These are phyloP conservation scores for Fremontodendron californicum DNA, from an alignment of 345 rosid genomes.

Conservation along the genomic window DNA sequence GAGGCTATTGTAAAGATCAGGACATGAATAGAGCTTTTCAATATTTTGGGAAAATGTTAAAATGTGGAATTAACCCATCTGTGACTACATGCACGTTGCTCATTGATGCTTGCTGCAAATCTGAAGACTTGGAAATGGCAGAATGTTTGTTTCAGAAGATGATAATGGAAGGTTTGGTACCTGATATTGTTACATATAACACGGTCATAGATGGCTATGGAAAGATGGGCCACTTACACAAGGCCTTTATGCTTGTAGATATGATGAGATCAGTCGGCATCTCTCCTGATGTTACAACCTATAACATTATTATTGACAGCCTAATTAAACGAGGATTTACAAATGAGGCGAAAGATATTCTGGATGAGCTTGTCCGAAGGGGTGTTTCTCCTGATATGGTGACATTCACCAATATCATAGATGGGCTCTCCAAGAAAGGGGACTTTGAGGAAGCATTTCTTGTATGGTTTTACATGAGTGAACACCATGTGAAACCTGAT, in stretches of 20 bases:
- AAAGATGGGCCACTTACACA: conserved; percentile 39
- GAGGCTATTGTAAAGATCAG: conserved; percentile 37
- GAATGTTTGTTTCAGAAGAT: conserved; percentile 30
- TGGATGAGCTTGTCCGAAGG: conserved; percentile 41
- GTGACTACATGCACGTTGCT: conserved; percentile 39
- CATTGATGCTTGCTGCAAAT: conserved; percentile 37
- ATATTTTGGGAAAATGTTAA: conserved; percentile 43
- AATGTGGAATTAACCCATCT: conserved; percentile 38
- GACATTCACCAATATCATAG: conserved; percentile 49
- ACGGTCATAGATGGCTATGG: conserved; percentile 42
- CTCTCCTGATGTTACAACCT: conserved; percentile 46
- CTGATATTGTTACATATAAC: conserved; percentile 46
- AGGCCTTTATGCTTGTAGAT: conserved; percentile 43
- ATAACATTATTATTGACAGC: conserved; percentile 47
- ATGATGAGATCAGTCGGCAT: conserved; percentile 37
- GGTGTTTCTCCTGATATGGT: conserved; percentile 38
- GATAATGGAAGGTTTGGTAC: conserved; percentile 28
- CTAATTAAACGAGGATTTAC: conserved; percentile 39
- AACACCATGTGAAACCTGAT: conserved; percentile 40
- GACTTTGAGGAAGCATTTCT: conserved; percentile 49
- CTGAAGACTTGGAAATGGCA: conserved; percentile 31
- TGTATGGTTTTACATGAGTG: conserved; percentile 47
- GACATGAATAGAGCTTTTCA: conserved; percentile 33
- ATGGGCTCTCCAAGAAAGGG: conserved; percentile 39
- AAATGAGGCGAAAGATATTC: conserved; percentile 38